These are phyloP conservation scores for Alternaria postmessia DNA, from an alignment of 2,329 filamentous ascomycete genomes.

Conservation along the genomic window DNA sequence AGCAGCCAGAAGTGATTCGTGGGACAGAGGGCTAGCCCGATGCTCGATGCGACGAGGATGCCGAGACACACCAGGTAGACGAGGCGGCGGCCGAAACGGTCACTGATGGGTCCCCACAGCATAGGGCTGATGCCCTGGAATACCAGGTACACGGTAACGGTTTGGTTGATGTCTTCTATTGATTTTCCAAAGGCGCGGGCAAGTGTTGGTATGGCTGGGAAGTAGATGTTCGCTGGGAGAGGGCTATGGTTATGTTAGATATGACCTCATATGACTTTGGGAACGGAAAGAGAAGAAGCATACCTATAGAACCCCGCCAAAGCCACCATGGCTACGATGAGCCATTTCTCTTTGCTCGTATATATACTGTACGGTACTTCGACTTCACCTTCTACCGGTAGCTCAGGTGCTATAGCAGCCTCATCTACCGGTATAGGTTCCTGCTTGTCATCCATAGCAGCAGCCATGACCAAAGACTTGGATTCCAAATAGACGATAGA, in stretches of 20 bases:
- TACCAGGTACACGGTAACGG: conserved; percentile 59
- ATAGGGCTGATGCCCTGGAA: conserved; percentile 62
- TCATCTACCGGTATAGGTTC: conserved; percentile 21
- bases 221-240: conserved; percentile 54
- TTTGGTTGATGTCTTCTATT: conserved; percentile 57
- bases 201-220: conserved; percentile 47
- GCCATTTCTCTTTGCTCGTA: conserved; percentile 39
- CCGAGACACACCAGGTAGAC: conserved; percentile 56
- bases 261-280: not conserved
- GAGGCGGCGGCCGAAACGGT: conserved; percentile 60
- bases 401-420: conserved; percentile 14
- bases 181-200: conserved; percentile 52
- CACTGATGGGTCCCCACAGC: conserved; percentile 61
- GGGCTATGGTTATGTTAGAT: conserved; percentile 27
- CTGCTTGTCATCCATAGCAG: conserved; percentile 21
- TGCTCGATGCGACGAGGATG: conserved; percentile 45
- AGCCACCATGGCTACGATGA: conserved; percentile 43
- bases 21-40: conserved; percentile 46
- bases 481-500: not conserved
- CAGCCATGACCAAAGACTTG: conserved; percentile 9
- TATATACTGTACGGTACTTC: conserved; percentile 42
- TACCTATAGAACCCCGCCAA: conserved; percentile 44
- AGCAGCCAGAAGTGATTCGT: conserved; percentile 45
- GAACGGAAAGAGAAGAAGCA: not conserved
- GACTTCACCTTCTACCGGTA: conserved; percentile 24